phyloP scores from a whole-genome alignment of 2,329 filamentous ascomycete genomes.

The Diplodia scrobiculata region DNA sequence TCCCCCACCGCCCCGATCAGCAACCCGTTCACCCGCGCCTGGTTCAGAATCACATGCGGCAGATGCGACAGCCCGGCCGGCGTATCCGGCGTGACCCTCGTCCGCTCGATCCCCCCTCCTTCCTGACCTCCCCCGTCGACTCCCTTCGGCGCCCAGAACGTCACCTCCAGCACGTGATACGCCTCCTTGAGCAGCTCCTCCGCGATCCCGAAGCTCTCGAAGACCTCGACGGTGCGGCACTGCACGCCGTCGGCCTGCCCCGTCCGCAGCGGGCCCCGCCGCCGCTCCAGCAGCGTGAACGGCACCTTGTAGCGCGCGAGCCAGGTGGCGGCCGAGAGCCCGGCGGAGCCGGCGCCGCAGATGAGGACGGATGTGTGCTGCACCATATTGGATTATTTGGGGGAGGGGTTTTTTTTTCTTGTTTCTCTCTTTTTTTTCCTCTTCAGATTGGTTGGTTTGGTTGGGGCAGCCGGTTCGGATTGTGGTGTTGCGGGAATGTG shows the following conservation, averaged over 20 bases:
- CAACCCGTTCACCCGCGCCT: constrained; percentile 67
- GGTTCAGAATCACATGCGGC: constrained; percentile 69
- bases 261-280: constrained; percentile 56
- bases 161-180: constrained; percentile 67
- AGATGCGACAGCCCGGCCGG: constrained; percentile 62
- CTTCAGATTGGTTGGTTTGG: neutral
- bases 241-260: constrained; percentile 68
- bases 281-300: constrained; percentile 61
- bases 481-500: neutral
- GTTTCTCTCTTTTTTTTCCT: neutral
- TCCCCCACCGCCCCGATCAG: constrained; percentile 57
- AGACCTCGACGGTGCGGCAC: constrained; percentile 70
- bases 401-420: neutral
- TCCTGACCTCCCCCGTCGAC: constrained; percentile 30
- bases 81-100: constrained; percentile 54
- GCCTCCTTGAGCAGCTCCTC: constrained; percentile 65
- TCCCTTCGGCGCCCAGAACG: constrained; percentile 47
- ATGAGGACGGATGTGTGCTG: constrained; percentile 54
- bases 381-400: neutral
- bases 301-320: constrained; percentile 59
- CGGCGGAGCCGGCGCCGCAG: constrained; percentile 63
- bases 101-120: constrained; percentile 49
- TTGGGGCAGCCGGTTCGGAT: neutral
- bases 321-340: constrained; percentile 63
- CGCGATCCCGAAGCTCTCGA: constrained; percentile 69